Percentiles rank a stretch among this genome's conserved stretches.
Evolutionary conservation across 495 filamentous ascomycete genomes (phyloP).

Genomic region (Tuber aestivum): DNA sequence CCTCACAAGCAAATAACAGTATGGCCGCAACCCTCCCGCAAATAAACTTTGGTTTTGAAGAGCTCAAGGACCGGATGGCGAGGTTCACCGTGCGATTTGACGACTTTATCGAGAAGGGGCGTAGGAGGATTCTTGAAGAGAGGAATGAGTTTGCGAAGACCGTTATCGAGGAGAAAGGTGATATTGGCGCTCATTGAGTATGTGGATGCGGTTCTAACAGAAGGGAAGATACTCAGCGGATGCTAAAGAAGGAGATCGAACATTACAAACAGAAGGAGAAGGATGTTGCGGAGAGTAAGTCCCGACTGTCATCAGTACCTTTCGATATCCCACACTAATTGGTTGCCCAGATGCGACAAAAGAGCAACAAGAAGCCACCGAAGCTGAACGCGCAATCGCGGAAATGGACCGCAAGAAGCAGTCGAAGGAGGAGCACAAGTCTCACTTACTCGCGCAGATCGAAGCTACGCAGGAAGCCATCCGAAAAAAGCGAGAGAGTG

Average conservation of each 20-base stretch:
- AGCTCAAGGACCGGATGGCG: slow-evolving; percentile 88
- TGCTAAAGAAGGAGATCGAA: slow-evolving; percentile 81
- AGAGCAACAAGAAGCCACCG: slow-evolving; percentile 77
- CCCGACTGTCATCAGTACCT: background rate
- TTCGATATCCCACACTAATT: slow-evolving; percentile 36
- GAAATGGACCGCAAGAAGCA: slow-evolving; percentile 70
- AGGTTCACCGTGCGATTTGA: slow-evolving; percentile 89
- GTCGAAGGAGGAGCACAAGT: slow-evolving; percentile 62
- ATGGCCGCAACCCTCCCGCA: slow-evolving; percentile 69
- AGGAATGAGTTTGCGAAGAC: slow-evolving; percentile 89
- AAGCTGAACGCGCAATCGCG: slow-evolving; percentile 77
- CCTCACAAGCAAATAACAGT: slow-evolving; percentile 4
- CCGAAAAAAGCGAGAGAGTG: slow-evolving; percentile 55
- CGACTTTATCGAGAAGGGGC: slow-evolving; percentile 82
- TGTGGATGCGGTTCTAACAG: slow-evolving; percentile 6
- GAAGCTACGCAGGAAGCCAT: slow-evolving; percentile 66
- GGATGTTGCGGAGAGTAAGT: slow-evolving; percentile 32
- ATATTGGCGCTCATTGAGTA: slow-evolving; percentile 3
- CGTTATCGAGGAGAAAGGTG: slow-evolving; percentile 83
- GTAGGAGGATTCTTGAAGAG: slow-evolving; percentile 84
- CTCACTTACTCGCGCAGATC: slow-evolving; percentile 71
- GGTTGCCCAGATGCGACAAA: slow-evolving; percentile 49
- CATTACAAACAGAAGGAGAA: slow-evolving; percentile 44
- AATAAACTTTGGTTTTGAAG: slow-evolving; percentile 94
- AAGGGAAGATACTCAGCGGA: slow-evolving; percentile 72